Evolutionary conservation across 176 grass and related monocot genomes (phyloP).

Genomic region (Triticum dicoccoides): DNA sequence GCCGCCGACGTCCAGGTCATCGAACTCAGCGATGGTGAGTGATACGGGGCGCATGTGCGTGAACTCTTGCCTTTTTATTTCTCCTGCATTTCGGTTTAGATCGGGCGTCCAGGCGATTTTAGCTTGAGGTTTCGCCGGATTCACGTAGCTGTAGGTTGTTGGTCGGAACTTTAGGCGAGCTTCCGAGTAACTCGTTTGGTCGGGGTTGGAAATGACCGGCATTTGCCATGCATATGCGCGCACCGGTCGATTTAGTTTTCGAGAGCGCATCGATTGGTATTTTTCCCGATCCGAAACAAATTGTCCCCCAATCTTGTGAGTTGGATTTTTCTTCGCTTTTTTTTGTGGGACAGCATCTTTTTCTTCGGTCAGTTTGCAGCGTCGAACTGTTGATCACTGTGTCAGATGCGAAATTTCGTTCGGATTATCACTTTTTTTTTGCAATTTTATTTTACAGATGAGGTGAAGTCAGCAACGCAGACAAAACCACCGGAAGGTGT

Average conservation of each 20-base stretch:
- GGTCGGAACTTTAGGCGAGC: neutral
- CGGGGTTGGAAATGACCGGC: neutral
- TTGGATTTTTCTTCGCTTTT: neutral
- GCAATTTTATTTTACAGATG: slow-evolving; percentile 6
- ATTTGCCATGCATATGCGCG: neutral
- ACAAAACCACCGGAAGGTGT: neutral
- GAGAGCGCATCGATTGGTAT: too few species aligned
- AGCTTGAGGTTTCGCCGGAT: neutral
- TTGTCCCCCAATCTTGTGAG: neutral
- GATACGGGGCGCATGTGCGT: too few species aligned
- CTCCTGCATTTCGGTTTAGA: neutral
- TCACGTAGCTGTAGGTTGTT: neutral
- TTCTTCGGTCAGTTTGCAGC: neutral
- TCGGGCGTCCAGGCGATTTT: neutral
- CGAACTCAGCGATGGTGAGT: slow-evolving; percentile 17
- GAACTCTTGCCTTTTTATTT: neutral
- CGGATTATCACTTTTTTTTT: neutral
- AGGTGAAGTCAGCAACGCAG: neutral
- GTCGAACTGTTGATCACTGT: neutral
- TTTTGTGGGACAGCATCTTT: too few species aligned
- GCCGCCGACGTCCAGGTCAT: neutral
- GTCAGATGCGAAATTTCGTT: neutral
- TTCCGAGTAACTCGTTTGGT: neutral
- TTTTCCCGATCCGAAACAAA: neutral
- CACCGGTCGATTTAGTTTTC: neutral